Conservation (phyloP, 768 basidiomycete genomes). For the Austroboletus festivus region DNA sequence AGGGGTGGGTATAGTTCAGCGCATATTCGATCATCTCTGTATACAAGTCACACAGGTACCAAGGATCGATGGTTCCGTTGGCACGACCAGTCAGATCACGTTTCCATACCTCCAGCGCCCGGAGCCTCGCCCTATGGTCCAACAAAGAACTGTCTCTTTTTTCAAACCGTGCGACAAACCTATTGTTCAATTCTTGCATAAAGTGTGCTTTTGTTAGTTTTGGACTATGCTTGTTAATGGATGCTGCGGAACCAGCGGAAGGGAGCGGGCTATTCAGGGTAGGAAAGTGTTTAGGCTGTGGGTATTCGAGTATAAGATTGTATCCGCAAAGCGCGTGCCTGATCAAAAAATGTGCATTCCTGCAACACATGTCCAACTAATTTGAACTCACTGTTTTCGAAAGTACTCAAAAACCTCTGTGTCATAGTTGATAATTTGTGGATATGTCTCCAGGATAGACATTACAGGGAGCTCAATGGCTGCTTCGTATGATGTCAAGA, state of each 20-base stretch:
- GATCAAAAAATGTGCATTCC: conserved; percentile 1
- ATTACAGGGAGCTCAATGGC: conserved; percentile 58
- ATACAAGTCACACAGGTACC: conserved; percentile 47
- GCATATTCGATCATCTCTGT: conserved; percentile 68
- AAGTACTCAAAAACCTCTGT: conserved; percentile 65
- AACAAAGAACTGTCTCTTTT: conserved; percentile 13
- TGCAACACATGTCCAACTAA: background rate
- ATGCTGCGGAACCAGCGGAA: accelerated
- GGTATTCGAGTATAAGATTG: conserved; percentile 66
- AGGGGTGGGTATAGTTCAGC: conserved; percentile 65
- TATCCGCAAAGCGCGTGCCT: conserved; percentile 64
- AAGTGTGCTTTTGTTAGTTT: conserved; percentile 9
- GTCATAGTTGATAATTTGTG: conserved; percentile 72
- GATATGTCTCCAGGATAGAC: conserved; percentile 64
- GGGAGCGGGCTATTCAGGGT: conserved; percentile 4
- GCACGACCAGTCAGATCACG: conserved; percentile 47
- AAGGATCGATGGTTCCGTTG: conserved; percentile 57
- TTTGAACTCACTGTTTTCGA: conserved; percentile 52
- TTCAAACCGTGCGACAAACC: conserved; percentile 5
- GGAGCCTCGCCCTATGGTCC: conserved; percentile 20
- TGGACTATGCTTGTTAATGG: background rate
- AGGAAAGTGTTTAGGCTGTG: conserved; percentile 54
- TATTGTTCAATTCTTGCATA: conserved; percentile 12
- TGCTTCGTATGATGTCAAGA: conserved; percentile 46
- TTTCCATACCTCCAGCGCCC: conserved; percentile 34